Conservation (phyloP, 306 rosid genomes). For the Castanea sativa region DNA sequence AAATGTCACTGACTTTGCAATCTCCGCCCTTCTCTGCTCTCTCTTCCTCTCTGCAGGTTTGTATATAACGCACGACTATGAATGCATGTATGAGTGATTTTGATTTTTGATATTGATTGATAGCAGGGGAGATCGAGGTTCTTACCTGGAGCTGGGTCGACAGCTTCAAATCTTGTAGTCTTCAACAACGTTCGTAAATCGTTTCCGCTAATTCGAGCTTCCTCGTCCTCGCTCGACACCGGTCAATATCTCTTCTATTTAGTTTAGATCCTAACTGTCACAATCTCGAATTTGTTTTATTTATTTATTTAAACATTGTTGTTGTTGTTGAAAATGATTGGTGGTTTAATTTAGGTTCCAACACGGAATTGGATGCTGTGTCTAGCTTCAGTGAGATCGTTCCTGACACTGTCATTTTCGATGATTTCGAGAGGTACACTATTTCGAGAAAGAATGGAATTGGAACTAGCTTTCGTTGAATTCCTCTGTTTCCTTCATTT, state of each 20-base stretch:
- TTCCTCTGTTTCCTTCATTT: background rate
- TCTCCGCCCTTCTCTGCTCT: slow-evolving; percentile 61
- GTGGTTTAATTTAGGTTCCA: slow-evolving; percentile 39
- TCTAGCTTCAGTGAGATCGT: slow-evolving; percentile 93
- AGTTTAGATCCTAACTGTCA: background rate
- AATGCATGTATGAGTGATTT: background rate
- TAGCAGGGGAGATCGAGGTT: slow-evolving; percentile 41
- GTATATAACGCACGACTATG: background rate
- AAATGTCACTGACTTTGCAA: slow-evolving; percentile 63
- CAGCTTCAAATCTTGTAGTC: slow-evolving; percentile 20
- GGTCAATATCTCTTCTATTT: slow-evolving; percentile 29
- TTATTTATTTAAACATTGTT: background rate
- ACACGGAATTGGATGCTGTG: slow-evolving; percentile 77
- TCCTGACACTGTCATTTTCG: slow-evolving; percentile 95
- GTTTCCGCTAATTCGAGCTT: slow-evolving; percentile 51
- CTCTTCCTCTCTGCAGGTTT: slow-evolving; percentile 52
- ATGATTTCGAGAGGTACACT: slow-evolving; percentile 72
- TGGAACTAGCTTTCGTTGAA: background rate
- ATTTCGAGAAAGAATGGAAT: background rate
- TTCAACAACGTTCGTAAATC: slow-evolving; percentile 26
- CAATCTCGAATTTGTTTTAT: background rate
- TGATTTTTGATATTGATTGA: background rate
- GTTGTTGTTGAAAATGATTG: background rate
- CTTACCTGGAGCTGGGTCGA: slow-evolving; percentile 36
- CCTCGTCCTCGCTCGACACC: slow-evolving; percentile 56